A percentile compares a stretch with the other conserved stretches of the same genome.
phyloP scores from a whole-genome alignment of 139 green algal genomes.

The Diplosphaera chodatii region DNA sequence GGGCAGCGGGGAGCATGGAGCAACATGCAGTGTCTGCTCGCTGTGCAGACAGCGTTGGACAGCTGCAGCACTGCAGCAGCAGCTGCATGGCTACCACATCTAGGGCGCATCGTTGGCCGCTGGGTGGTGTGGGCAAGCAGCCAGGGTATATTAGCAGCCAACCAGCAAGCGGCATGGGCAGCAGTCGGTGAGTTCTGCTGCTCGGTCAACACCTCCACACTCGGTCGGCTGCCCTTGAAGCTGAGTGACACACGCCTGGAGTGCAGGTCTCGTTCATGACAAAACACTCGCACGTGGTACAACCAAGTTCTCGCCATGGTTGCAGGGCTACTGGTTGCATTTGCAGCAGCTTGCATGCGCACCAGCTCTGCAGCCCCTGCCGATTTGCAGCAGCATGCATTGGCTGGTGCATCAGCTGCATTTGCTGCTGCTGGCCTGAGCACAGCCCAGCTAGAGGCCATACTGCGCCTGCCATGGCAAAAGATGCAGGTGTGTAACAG shows the following conservation, averaged over 20 bases:
- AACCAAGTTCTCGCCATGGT: too few species aligned
- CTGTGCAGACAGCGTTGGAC: background rate
- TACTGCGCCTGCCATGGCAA: constrained; percentile 18
- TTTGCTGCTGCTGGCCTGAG: background rate
- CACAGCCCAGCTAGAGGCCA: constrained; percentile 2
- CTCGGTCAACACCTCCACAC: too few species aligned
- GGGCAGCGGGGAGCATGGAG: background rate
- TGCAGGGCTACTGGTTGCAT: constrained; percentile 7
- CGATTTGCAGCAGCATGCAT: too few species aligned
- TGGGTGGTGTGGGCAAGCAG: background rate
- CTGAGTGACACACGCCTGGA: too few species aligned
- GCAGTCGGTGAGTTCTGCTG: background rate
- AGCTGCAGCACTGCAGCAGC: background rate
- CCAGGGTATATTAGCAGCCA: too few species aligned
- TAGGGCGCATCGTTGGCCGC: background rate
- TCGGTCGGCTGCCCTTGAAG: too few species aligned
- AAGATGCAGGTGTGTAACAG: constrained; percentile 3
- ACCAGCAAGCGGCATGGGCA: background rate
- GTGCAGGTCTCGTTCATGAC: too few species aligned
- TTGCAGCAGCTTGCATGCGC: background rate
- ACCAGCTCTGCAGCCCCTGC: background rate
- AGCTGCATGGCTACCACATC: background rate
- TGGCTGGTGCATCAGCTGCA: background rate
- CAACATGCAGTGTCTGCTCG: background rate
- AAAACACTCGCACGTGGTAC: too few species aligned